Evolutionary conservation across 1,139 yeast genomes (phyloP), one percentile per base, ranked within the genome.

Genomic region (Eremothecium cymbalariae): DNA sequence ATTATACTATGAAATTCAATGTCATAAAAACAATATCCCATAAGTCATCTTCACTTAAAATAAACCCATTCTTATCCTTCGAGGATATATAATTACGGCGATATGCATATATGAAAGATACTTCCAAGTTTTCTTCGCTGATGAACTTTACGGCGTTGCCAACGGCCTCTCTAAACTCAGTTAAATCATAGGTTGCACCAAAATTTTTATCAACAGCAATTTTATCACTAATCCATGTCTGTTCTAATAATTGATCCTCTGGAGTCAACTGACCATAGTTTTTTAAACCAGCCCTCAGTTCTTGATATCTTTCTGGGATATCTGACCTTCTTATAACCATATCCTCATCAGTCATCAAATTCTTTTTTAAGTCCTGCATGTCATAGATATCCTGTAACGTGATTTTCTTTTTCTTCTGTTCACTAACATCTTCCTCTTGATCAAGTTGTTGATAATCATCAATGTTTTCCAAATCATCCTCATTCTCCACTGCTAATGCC

Each of bases 51-150:
- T 85, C 95, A 37, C 66, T 71, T 37, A 80, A 60, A 32, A 79
- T 64, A 31, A 72, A 74, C 6, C 72, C 72, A 32, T 63, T 65
- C 19, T 66, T 67, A 36, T 74, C 78, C 48, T 73, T 79, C 15
- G 67, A 68, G 1, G 59, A 55, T 32, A 57, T 62, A 55, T 82
- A 86, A 59, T 90, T 97, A 58, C 94, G 81, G 57, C 97, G 82
- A 53, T 86, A 95, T 23, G 88, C 80, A 84, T 95, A 88, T 41
- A 90, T 86, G 53, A 86, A 84, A n/a, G 98, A 97, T 3, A 90
- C 95, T 55, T 90, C 99, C 43, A 80, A 70, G 36, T 79, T 69
- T 34, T 86, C 94, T 46, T 74, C 77, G 8, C 86, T 70, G 23
- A 90, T 65, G 51, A 86, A 86, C 44, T 74, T 86, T 25, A 90